Conservation (phyloP, 2,329 filamentous ascomycete species). For the Botryotinia globosa region DNA sequence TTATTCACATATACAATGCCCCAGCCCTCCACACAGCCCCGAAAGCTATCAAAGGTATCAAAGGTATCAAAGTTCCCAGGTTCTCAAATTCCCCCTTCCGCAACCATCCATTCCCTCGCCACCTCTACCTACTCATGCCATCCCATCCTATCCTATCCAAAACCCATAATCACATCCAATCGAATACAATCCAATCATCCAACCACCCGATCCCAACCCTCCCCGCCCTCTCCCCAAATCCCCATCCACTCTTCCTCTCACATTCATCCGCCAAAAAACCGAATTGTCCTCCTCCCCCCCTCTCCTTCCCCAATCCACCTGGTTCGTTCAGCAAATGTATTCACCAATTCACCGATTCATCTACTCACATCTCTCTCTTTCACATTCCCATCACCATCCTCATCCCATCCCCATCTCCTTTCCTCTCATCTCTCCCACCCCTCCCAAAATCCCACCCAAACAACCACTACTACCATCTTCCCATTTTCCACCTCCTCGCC, state of each 20-base stretch:
- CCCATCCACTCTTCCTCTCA: background rate
- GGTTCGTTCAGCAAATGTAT: background rate
- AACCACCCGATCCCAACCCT: background rate
- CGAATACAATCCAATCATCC: no score
- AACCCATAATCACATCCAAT: background rate
- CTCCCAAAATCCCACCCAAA: background rate
- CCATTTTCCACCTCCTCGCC: background rate
- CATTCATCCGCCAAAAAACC: background rate
- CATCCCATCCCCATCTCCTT: background rate
- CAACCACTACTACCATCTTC: background rate
- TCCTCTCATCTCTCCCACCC: no score
- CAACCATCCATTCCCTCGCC: rapidly evolving
- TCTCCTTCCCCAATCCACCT: background rate
- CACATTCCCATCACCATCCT: background rate
- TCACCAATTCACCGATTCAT: background rate
- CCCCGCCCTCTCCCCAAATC: background rate
- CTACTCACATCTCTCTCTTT: background rate
- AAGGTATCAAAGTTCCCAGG: background rate
- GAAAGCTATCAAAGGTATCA: no score
- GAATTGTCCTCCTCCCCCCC: background rate
- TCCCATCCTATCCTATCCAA: no score
- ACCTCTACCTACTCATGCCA: background rate
- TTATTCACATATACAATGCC: no score
- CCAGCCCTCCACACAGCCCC: no score
- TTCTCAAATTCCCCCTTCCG: no score